Base-by-base conservation (phyloP, 2,329 filamentous ascomycete genomes). In the Monosporascus sp. region DNA sequence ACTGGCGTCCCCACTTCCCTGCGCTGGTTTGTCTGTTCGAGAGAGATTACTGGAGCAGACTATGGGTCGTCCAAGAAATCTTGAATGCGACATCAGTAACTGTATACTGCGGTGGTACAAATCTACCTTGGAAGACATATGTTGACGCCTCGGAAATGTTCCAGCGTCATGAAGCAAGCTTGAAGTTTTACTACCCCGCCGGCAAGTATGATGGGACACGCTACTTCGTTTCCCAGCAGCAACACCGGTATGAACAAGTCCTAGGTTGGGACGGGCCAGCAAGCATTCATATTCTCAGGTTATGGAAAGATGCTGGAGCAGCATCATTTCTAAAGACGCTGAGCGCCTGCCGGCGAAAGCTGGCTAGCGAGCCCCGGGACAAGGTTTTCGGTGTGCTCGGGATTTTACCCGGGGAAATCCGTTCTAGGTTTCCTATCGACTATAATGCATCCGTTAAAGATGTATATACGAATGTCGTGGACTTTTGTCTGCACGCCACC, bases 311-410 rank as follows among this genome's bases (percentile, higher is more conserved):
- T 20, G 31, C 31, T 15, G 48, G 46, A 14, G n/a, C 42, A 14
- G 42, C 38, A 20, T 48, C 59, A 2, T 48, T 69, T 1, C 58
- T 67, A n/a, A 52, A 60, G 9, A 58, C 64, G 0, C 54, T 70
- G 51, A 54, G 57, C 7, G 45, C 37, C 14, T 66, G 60, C 48
- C 54, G 67, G 34, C 54, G 52, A 24, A 68, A 68, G 50, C 52
- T 66, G 1, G 57, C 54, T n/a, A 54, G 60, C 25, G 65, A 71
- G 20, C 57, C 70, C 5, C 61, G 59, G n/a, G 70, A 72, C 48
- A 72, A 70, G 51, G 58, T 72, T 1, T 72, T 65, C 50, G 70
- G 66, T 6, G 57, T 73, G 18, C 54, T 72, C 0, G 69, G 69
- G 1, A 44, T 73, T 5, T 50, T 71, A 17, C 58, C 61, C 0